Evolutionary conservation across 441 rosid genomes (phyloP), one percentile per base, ranked within the genome.

Genomic region (Corymbia calophylla): DNA sequence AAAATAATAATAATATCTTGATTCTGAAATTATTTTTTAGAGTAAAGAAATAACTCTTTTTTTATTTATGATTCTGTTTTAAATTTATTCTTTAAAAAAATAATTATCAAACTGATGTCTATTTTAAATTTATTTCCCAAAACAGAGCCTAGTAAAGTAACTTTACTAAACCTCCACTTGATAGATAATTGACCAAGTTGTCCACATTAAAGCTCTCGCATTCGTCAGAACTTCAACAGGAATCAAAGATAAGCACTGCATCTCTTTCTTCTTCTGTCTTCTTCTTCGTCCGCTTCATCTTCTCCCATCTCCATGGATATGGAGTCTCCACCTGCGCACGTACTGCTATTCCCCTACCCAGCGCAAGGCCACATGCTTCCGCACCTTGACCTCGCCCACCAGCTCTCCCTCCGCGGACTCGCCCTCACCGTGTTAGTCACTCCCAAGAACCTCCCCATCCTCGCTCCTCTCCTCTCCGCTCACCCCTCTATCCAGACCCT

Each of bases 361-460:
- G 97, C 96, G 3, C 96, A 94, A 89, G 97, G 96, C 89, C 96
- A 90, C 92, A 64, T 66, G 21, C 92, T 94, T 21, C 89, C 96
- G 29, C 93, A 94, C 11, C 88, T 93, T 4, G 94, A 94, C 91
- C 92, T 95, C 39, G 91, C 94, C 89, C 95, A 91, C 94, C 94
- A 93, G 32, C 94, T 95, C 70, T 87, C 90, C 53, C 92, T 92
- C 90, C 93, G 66, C 35, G 89, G 89, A n/a, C 25, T 94, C 73
- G 60, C 90, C 87, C 88, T 95, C 92, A 93, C 96, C 89, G 82
- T 95, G 87, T 23, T 95, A 16, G 89, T 90, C 84, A 95, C 96
- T 35, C 95, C 96, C 29, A 91, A 90, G 62, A 94, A 94, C 95
- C 94, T 93, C 89, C 91, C 93, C 3, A n/a, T 86, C 29, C 93